Base-by-base conservation (phyloP, 345 rosid species). In the Chamaenerion angustifolium region DNA sequence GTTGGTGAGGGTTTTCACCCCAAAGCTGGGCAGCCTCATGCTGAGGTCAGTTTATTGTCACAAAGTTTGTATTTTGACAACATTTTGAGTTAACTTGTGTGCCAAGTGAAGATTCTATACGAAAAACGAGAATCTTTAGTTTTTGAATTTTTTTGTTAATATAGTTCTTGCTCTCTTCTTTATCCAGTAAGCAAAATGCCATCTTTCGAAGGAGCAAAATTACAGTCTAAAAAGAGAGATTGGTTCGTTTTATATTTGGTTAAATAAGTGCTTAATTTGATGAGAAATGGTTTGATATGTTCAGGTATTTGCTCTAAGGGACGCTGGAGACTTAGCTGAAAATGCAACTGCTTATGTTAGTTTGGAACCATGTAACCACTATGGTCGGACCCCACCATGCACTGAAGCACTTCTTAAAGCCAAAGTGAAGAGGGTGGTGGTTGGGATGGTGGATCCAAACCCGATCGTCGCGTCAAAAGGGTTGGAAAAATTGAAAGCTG, bases 1-100 rank as follows among this genome's bases (percentile, higher is more conserved):
- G 95, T 92, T 44, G 95, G 98, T 16, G 70, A 87, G 79, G 98
- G 96, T 27, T 87, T 80, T 67, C 96, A 92, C 63, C 96, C 96
- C 50, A 92, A 87, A 79, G 95, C 96, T 49, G 96, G 95, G 12
- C 83, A 84, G 55, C 95, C 96, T 62, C 98, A 87, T 66, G 95
- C 95, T 40, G 96, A 92, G 92, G 94, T 92, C 69, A 66, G 48
- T 63, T 35, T 13, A 6, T 46, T 37, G 17, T 44, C n/a, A 42
- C 42, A 15, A n/a, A 6, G 14, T 25, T 56, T 46, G 16, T 6
- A 11, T 19, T 15, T n/a, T 19, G 25, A 49, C 15, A n/a, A 23
- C 12, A 18, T 37, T 37, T 31, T 7, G 1, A 7, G 37, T 31
- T 31, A 31, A 31, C 8, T 31, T 3, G 37, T 31, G 7, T 31